A percentile compares a stretch with the other conserved stretches of the same genome.
phyloP scores from a whole-genome alignment of 2,329 filamentous ascomycete genomes.

The Clonostachys rhizophaga region DNA sequence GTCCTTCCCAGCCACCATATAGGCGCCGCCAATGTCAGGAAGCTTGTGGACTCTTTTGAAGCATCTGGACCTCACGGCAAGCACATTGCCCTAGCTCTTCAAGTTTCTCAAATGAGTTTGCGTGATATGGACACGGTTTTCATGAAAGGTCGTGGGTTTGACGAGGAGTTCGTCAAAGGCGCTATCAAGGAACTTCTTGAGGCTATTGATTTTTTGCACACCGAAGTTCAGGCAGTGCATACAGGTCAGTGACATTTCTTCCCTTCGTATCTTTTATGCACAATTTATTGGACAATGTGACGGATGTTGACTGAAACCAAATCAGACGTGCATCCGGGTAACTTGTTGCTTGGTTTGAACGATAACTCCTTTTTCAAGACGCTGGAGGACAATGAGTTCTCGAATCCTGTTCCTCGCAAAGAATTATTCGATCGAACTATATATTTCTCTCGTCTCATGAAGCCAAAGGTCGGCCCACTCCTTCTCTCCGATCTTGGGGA shows the following conservation, averaged over 20 bases:
- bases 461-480: slow-evolving; percentile 13
- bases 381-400: slow-evolving; percentile 12
- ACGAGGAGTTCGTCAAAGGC: slow-evolving; percentile 19
- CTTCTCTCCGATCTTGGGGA: slow-evolving; percentile 20
- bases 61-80: slow-evolving; percentile 9
- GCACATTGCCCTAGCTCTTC: slow-evolving; percentile 12
- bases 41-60: slow-evolving; percentile 11
- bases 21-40: slow-evolving; percentile 10
- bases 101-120: slow-evolving; percentile 18
- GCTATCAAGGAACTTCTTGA: slow-evolving; percentile 19
- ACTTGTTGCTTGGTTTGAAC: slow-evolving; percentile 12
- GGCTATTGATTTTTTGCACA: slow-evolving; percentile 26
- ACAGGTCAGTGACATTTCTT: slow-evolving; percentile 15
- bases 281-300: too few relatives aligned
- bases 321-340: slow-evolving; percentile 16
- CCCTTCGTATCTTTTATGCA: not conserved
- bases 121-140: slow-evolving; percentile 23
- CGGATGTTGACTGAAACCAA: slow-evolving; percentile 1
- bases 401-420: slow-evolving; percentile 14
- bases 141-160: slow-evolving; percentile 11
- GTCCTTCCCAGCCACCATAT: slow-evolving; percentile 3
- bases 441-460: slow-evolving; percentile 15
- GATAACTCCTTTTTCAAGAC: slow-evolving; percentile 11
- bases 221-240: slow-evolving; percentile 19
- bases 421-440: slow-evolving; percentile 9